Conservation (phyloP, 345 rosid species). For the Rhodamnia rubescens region DNA sequence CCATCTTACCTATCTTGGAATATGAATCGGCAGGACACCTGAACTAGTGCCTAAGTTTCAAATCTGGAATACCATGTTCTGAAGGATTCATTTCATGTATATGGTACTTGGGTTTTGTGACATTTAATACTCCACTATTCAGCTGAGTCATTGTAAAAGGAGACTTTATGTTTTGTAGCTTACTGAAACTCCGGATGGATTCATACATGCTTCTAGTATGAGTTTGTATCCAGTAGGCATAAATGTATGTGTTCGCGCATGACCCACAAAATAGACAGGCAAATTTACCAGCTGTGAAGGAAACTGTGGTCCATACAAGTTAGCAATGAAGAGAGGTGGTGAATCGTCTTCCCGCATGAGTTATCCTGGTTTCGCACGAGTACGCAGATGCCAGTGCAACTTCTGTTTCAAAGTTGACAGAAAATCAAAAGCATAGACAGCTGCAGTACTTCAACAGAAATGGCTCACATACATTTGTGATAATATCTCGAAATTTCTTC, state of each 20-base stretch:
- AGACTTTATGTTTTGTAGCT: background rate
- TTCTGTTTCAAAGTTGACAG: background rate
- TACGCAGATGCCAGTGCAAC: fast-evolving
- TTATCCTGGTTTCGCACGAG: background rate
- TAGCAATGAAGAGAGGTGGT: background rate
- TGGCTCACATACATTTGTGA: background rate
- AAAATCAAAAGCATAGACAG: background rate
- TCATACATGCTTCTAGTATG: background rate
- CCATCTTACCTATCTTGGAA: slow-evolving; percentile 57
- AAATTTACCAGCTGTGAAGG: background rate
- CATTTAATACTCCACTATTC: background rate
- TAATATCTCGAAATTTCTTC: background rate
- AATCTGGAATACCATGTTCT: background rate
- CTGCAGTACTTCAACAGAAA: background rate
- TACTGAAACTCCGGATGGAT: background rate
- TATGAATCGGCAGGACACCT: slow-evolving; percentile 15
- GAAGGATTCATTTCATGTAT: background rate
- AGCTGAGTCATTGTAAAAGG: background rate
- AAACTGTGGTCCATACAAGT: background rate
- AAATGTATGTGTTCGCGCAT: background rate
- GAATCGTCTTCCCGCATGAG: background rate
- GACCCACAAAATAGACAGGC: background rate
- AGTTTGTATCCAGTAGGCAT: background rate
- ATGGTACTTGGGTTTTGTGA: background rate
- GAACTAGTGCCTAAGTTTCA: background rate